A percentile compares a stretch with the other conserved stretches of the same genome.
These are phyloP conservation scores for Cynara cardunculus DNA, from an alignment of 129 eudicot genomes.

Conservation along the genomic window DNA sequence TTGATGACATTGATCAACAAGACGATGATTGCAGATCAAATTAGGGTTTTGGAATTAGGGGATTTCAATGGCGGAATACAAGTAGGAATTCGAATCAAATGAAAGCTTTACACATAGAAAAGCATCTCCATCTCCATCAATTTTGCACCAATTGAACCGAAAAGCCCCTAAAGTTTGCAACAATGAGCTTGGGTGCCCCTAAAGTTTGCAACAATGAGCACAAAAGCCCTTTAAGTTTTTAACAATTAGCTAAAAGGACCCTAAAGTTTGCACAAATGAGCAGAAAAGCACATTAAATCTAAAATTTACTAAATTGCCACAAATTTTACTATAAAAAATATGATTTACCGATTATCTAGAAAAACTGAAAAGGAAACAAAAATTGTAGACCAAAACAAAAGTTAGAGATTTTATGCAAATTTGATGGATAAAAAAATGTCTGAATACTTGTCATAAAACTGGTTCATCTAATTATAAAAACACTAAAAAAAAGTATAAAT, in stretches of 20 bases:
- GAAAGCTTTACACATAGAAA: neutral
- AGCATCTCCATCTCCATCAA: neutral
- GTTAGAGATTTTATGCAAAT: no score
- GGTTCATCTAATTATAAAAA: no score
- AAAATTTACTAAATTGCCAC: no score
- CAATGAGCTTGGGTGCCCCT: neutral
- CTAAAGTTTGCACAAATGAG: neutral
- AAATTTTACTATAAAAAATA: no score
- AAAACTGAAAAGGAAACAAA: no score
- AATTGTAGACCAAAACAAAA: no score
- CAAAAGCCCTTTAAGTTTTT: neutral
- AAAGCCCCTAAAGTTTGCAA: neutral
- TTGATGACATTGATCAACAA: constrained; percentile 45
- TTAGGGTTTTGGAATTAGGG: neutral
- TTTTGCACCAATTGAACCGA: neutral
- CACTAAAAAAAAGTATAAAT: no score
- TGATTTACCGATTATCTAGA: no score
- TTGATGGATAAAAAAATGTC: no score
- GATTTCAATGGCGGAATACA: neutral
- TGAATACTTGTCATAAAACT: no score
- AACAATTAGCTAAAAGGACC: neutral
- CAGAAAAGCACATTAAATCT: no score
- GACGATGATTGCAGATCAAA: neutral
- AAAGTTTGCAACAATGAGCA: neutral
- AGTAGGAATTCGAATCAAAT: neutral